Percentiles rank a stretch among this genome's conserved stretches.
Evolutionary conservation across 1,284 basidiomycete species (phyloP).

Genomic region (Sanghuangporus sanghuang): DNA sequence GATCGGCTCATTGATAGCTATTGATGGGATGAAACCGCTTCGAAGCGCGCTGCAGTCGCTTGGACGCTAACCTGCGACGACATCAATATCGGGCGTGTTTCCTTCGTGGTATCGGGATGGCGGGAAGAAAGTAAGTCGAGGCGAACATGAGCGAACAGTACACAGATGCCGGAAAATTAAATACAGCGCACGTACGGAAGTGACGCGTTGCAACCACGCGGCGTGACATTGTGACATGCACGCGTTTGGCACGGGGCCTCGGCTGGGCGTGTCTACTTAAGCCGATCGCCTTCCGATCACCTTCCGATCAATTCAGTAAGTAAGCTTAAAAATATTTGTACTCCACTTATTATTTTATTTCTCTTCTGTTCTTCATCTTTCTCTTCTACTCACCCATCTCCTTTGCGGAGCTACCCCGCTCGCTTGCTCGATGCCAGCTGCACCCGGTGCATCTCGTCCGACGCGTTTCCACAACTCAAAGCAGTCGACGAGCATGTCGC

Average conservation of each 20-base stretch:
- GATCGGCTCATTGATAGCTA: neutral
- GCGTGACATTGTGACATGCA: neutral
- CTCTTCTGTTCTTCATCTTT: neutral
- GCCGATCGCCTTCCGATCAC: too few relatives aligned
- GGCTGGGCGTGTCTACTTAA: neutral
- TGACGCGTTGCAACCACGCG: neutral
- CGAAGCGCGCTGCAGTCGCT: neutral
- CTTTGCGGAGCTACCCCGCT: neutral
- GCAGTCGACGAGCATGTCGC: neutral
- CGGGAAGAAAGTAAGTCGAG: neutral
- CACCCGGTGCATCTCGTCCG: slow-evolving; percentile 4
- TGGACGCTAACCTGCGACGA: neutral
- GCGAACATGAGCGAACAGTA: neutral
- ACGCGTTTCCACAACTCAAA: neutral
- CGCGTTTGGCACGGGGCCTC: neutral
- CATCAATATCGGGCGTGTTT: neutral
- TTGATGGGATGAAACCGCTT: neutral
- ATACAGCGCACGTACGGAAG: neutral
- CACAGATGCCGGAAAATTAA: neutral
- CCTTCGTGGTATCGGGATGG: neutral
- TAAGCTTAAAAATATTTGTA: neutral
- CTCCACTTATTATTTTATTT: too few relatives aligned
- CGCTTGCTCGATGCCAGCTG: neutral
- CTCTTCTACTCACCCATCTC: neutral
- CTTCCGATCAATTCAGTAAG: neutral